phyloP scores from a whole-genome alignment of 2,329 filamentous ascomycete species.

The Paraphoma sp. region DNA sequence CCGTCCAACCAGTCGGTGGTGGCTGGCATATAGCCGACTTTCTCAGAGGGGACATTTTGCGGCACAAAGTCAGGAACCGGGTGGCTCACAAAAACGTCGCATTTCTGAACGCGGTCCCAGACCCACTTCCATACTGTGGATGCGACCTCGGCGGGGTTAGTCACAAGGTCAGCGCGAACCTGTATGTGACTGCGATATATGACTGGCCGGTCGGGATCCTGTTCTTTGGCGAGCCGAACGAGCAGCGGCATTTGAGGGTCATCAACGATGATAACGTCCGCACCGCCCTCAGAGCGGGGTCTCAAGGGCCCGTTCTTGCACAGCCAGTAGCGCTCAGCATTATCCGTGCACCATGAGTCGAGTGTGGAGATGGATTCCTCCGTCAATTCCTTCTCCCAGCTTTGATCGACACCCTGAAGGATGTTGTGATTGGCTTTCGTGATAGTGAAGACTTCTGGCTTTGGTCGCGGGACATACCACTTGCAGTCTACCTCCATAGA shows the following conservation, averaged over 20 bases:
- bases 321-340: constrained; percentile 78
- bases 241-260: constrained; percentile 85
- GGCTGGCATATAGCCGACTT: constrained; percentile 77
- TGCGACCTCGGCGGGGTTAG: constrained; percentile 68
- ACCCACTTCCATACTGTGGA: constrained; percentile 77
- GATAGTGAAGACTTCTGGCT: constrained; percentile 79
- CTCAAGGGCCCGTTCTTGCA: constrained; percentile 70
- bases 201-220: constrained; percentile 75
- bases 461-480: constrained; percentile 82
- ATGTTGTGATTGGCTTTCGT: constrained; percentile 92
- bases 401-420: constrained; percentile 74
- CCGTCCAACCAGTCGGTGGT: constrained; percentile 87
- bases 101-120: constrained; percentile 72
- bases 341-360: constrained; percentile 74
- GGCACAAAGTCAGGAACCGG: constrained; percentile 80
- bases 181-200: constrained; percentile 86
- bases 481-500: constrained; percentile 71
- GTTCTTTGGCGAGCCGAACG: constrained; percentile 75
- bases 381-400: constrained; percentile 59
- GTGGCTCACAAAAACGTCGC: constrained; percentile 83
- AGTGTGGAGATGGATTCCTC: constrained; percentile 68
- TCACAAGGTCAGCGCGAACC: constrained; percentile 75
- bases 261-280: constrained; percentile 78
- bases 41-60: constrained; percentile 67
- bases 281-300: constrained; percentile 71